Percentiles rank a stretch among this genome's conserved stretches.
Evolutionary conservation across 2,329 filamentous ascomycete genomes (phyloP).

Genomic region (Aureobasidium sp.): DNA sequence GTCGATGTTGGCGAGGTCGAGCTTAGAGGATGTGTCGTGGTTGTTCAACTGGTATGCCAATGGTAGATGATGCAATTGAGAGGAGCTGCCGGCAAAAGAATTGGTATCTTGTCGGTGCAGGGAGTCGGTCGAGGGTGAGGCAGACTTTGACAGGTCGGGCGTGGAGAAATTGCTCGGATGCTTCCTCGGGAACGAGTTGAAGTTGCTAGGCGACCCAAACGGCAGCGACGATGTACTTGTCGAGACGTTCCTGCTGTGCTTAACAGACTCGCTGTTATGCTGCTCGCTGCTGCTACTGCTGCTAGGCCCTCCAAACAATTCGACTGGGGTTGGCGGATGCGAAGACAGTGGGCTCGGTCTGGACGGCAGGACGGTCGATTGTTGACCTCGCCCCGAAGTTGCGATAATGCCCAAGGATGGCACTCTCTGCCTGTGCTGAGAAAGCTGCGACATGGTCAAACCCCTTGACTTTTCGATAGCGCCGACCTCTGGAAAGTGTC

Average conservation of each 20-base stretch:
- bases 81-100: slow-evolving; percentile 11
- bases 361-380: not conserved
- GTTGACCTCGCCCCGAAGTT: not conserved
- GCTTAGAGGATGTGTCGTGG: slow-evolving; percentile 12
- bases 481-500: not conserved
- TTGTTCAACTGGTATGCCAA: slow-evolving; percentile 3
- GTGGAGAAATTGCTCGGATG: slow-evolving; percentile 12
- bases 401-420: not conserved
- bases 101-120: not conserved
- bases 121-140: not conserved
- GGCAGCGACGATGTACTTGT: slow-evolving; percentile 6
- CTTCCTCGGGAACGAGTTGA: slow-evolving; percentile 2
- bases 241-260: not conserved
- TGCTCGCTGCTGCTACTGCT: not conserved
- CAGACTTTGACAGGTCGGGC: slow-evolving; percentile 8
- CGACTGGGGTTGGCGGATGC: slow-evolving; percentile 7
- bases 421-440: slow-evolving; percentile 4
- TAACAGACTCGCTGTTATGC: not conserved
- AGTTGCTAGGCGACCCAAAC: slow-evolving; percentile 10
- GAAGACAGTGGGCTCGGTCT: slow-evolving; percentile 11
- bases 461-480: not conserved
- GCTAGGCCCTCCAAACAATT: not conserved
- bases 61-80: slow-evolving; percentile 8
- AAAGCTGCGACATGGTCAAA: slow-evolving; percentile 4
- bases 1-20: not conserved